Conservation (phyloP, 1,139 yeast species). For the Debaryomyces sp. region DNA sequence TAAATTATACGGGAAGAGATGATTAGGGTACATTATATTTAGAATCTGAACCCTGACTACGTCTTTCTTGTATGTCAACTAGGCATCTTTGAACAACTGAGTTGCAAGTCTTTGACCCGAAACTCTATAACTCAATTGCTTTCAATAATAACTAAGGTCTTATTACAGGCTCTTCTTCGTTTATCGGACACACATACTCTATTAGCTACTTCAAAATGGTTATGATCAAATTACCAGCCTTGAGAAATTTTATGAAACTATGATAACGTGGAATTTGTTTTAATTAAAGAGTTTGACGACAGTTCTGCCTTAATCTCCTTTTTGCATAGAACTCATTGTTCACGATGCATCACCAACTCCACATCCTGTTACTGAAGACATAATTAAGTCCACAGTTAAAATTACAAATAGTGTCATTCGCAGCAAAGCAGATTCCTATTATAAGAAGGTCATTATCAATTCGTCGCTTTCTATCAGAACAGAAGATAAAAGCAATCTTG, state of each 20-base stretch:
- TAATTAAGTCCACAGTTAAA: conserved; percentile 32
- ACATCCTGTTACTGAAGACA: conserved; percentile 11
- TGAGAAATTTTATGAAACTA: neutral
- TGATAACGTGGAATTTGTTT: neutral
- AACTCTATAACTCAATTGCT: neutral
- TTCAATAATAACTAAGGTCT: conserved; percentile 21
- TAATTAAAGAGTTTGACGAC: no score
- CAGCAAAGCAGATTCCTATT: conserved; percentile 46
- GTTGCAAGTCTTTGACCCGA: no score
- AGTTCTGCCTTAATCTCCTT: neutral
- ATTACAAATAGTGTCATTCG: conserved; percentile 31
- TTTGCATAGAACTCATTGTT: neutral
- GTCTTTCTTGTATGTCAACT: no score
- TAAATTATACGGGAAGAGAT: no score
- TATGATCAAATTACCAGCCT: conserved; percentile 23
- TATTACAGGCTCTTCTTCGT: conserved; percentile 43
- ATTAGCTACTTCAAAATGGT: conserved; percentile 33
- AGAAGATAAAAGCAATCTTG: conserved; percentile 11
- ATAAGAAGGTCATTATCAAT: conserved; percentile 55
- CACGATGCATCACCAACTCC: conserved; percentile 18
- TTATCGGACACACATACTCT: conserved; percentile 39
- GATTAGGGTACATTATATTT: no score
- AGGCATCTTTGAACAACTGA: neutral
- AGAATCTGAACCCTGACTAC: no score
- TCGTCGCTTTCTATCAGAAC: conserved; percentile 48